Percentiles rank a stretch among this genome's conserved stretches.
Conservation (phyloP, 768 basidiomycete species). For the Tricholoma terreum region DNA sequence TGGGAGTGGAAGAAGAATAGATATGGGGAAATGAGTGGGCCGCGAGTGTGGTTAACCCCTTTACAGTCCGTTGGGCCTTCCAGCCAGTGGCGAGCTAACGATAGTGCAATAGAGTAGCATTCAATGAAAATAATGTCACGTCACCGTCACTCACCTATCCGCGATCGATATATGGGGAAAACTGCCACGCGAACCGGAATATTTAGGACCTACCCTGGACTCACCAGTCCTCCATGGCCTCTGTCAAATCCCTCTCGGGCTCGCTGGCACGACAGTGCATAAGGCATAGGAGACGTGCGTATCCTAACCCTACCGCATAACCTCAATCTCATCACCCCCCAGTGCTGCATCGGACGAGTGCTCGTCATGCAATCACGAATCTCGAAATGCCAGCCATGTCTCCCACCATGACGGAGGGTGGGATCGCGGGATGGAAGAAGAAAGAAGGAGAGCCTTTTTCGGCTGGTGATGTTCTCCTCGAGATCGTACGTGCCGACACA, state of each 20-base stretch:
- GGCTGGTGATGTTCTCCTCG: conserved; percentile 82
- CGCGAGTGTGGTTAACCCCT: too few relatives aligned
- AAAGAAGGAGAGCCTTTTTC: conserved; percentile 76
- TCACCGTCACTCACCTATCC: too few relatives aligned
- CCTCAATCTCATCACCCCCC: conserved; percentile 3
- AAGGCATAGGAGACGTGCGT: conserved; percentile 12
- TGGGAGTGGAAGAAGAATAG: background rate
- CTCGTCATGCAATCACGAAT: conserved; percentile 61
- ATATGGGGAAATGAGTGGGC: background rate
- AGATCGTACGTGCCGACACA: conserved; percentile 63
- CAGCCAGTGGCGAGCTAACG: too few relatives aligned
- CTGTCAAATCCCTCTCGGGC: conserved; percentile 10
- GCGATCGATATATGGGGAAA: too few relatives aligned
- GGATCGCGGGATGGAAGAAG: conserved; percentile 89
- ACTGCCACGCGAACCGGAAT: background rate
- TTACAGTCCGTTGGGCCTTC: too few relatives aligned
- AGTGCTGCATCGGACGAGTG: conserved; percentile 55
- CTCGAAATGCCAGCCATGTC: conserved; percentile 97
- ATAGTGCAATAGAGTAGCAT: too few relatives aligned
- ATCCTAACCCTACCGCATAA: background rate
- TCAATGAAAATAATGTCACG: too few relatives aligned
- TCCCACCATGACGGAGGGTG: conserved; percentile 95
- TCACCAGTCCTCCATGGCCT: conserved; percentile 17
- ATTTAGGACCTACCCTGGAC: too few relatives aligned
- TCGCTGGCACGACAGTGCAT: background rate